These are phyloP conservation scores for Puccinia coronata DNA, from an alignment of 1,284 basidiomycete species.

Conservation along the genomic window DNA sequence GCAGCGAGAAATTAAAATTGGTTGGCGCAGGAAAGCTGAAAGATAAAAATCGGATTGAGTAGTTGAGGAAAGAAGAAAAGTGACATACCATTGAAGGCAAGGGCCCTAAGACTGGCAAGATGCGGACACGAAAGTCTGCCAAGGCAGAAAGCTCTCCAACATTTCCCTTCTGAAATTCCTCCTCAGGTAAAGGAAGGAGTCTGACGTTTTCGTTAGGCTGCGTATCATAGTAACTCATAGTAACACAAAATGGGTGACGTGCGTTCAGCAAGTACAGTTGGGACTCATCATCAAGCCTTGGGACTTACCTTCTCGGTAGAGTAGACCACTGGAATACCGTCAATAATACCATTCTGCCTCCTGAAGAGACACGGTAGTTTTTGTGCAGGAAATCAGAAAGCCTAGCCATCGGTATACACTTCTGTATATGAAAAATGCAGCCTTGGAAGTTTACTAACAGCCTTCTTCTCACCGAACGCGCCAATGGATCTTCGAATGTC, in stretches of 20 bases:
- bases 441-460: conserved; percentile 63
- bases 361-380: background rate
- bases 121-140: conserved; percentile 89
- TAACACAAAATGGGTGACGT: background rate
- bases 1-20: conserved; percentile 9
- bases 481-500: conserved; percentile 92
- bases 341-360: conserved; percentile 52
- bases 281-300: background rate
- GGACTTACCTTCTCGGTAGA: conserved; percentile 25
- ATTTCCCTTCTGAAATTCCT: conserved; percentile 85
- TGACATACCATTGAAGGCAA: conserved; percentile 52
- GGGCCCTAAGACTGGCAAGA: conserved; percentile 78
- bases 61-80: conserved; percentile 49
- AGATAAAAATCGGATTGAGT: conserved; percentile 49
- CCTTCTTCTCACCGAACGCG: conserved; percentile 79
- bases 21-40: background rate
- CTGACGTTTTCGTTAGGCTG: conserved; percentile 68
- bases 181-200: conserved; percentile 84
- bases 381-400: background rate
- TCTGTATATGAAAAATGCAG: conserved; percentile 63
- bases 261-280: background rate
- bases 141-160: conserved; percentile 88
- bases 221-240: background rate
- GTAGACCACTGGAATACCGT: conserved; percentile 56
- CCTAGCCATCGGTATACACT: background rate